A percentile compares a stretch with the other conserved stretches of the same genome.
phyloP scores from a whole-genome alignment of 2,329 filamentous ascomycete genomes.

The Venturia nashicola region DNA sequence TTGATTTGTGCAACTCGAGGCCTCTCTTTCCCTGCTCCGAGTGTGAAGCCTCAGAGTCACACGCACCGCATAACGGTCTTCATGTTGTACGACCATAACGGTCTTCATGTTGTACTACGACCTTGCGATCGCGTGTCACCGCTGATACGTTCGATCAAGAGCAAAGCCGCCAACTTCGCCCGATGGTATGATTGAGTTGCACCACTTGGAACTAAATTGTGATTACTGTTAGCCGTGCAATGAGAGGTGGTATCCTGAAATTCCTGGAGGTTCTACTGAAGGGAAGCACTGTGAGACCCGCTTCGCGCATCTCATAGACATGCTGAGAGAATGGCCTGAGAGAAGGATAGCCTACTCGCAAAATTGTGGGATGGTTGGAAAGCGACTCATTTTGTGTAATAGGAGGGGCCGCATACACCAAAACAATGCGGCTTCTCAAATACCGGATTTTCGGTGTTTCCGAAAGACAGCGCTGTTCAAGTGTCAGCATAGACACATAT shows the following conservation, averaged over 20 bases:
- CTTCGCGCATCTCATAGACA: neutral
- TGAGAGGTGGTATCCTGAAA: neutral
- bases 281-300: neutral
- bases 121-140: neutral
- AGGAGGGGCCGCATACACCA: neutral
- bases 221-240: neutral
- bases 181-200: neutral
- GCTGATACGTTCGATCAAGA: neutral
- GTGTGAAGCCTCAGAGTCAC: neutral
- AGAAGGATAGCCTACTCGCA: neutral
- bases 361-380: neutral
- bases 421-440: neutral
- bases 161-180: neutral
- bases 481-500: neutral
- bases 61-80: neutral
- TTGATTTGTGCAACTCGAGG: neutral
- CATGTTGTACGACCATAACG: neutral
- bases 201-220: neutral
- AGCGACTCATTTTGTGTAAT: neutral
- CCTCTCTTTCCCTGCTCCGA: neutral
- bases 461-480: neutral
- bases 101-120: neutral
- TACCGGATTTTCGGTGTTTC: neutral
- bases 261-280: neutral
- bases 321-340: neutral